Evolutionary conservation across 2,329 filamentous ascomycete genomes (phyloP).

Genomic region (Beauveria varroae): DNA sequence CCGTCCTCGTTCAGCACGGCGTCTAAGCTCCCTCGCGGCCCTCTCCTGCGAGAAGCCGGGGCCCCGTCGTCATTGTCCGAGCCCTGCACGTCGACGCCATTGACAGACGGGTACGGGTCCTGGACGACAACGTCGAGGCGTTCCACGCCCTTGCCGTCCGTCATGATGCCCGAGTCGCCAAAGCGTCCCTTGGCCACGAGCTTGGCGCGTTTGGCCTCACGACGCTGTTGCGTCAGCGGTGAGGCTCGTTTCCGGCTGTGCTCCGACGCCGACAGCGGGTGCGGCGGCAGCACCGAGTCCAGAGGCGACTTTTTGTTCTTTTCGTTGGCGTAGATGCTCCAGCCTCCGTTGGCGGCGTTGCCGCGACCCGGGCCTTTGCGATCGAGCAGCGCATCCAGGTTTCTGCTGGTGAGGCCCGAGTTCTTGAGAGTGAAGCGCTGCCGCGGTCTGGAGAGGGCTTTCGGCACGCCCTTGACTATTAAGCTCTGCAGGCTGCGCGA

Average conservation of each 20-base stretch:
- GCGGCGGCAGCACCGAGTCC: constrained; percentile 41
- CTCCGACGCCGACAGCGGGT: constrained; percentile 33
- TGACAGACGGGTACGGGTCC: constrained; percentile 42
- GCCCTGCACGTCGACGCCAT: constrained; percentile 13
- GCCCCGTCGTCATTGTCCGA: constrained; percentile 12
- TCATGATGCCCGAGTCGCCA: constrained; percentile 48
- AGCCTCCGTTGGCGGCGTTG: constrained; percentile 68
- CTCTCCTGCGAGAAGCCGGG: neutral
- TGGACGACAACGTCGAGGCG: constrained; percentile 52
- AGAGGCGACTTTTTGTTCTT: constrained; percentile 46
- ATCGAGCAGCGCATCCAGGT: constrained; percentile 60
- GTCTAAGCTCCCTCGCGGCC: constrained; percentile 22
- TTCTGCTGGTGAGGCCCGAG: constrained; percentile 63
- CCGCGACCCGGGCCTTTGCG: constrained; percentile 61
- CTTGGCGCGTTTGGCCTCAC: constrained; percentile 49
- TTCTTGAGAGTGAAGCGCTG: constrained; percentile 62
- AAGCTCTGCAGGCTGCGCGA: constrained; percentile 59
- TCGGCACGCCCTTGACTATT: constrained; percentile 72
- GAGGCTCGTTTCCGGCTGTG: constrained; percentile 21
- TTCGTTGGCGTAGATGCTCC: constrained; percentile 69
- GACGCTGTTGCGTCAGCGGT: constrained; percentile 21
- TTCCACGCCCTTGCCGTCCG: constrained; percentile 56
- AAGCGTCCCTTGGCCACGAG: constrained; percentile 62
- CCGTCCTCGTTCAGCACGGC: constrained; percentile 24
- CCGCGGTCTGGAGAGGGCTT: constrained; percentile 68